phyloP scores from a whole-genome alignment of 257 asterid species.

The Euphrasia confusa region DNA sequence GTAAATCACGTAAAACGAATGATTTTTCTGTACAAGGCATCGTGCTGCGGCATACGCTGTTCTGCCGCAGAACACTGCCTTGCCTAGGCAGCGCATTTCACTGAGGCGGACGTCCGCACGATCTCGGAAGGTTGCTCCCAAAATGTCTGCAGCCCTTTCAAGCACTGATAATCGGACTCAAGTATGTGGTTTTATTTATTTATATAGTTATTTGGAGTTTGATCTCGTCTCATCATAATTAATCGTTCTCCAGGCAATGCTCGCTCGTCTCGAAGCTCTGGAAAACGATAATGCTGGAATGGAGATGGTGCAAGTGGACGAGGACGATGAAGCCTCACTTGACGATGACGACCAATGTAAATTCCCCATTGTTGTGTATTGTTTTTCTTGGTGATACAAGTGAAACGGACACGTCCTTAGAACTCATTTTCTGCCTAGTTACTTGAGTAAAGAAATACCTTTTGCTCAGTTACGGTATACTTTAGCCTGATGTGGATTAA shows the following conservation, averaged over 20 bases:
- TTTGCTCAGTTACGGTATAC: neutral
- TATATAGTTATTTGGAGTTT: slow-evolving; percentile 10
- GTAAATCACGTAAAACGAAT: too few species aligned
- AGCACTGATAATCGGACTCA: slow-evolving; percentile 82
- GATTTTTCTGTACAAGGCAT: too few species aligned
- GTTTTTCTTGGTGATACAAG: neutral
- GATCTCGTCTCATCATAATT: slow-evolving; percentile 1
- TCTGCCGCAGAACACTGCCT: too few species aligned
- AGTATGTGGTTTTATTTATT: slow-evolving; percentile 32
- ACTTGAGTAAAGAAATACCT: neutral
- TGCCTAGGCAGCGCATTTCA: too few species aligned
- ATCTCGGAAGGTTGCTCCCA: slow-evolving; percentile 86
- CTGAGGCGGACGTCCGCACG: too few species aligned
- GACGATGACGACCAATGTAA: slow-evolving; percentile 92
- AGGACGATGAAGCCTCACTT: slow-evolving; percentile 88
- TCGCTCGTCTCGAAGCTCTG: slow-evolving; percentile 93
- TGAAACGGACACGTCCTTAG: neutral
- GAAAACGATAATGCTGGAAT: slow-evolving; percentile 84
- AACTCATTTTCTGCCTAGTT: neutral
- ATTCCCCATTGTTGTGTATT: slow-evolving; percentile 7
- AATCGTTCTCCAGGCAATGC: slow-evolving; percentile 52
- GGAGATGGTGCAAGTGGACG: slow-evolving; percentile 63
- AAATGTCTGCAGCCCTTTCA: slow-evolving; percentile 96
- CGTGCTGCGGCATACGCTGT: too few species aligned
- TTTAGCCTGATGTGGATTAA: neutral